Percentiles rank a stretch among this genome's conserved stretches.
Conservation (phyloP, 768 basidiomycete species). For the Trametes gibbosa region DNA sequence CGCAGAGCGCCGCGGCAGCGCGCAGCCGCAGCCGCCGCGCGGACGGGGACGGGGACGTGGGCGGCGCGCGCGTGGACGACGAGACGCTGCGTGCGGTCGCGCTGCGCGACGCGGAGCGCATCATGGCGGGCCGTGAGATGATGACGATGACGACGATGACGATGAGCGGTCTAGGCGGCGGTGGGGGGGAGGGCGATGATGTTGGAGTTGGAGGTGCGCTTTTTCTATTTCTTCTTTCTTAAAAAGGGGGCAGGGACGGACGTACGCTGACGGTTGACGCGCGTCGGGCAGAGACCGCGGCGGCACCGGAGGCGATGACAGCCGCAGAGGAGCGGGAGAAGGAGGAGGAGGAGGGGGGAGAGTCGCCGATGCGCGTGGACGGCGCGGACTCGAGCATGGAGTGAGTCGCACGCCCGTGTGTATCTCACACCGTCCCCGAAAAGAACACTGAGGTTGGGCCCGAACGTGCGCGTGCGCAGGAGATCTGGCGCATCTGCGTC, state of each 20-base stretch:
- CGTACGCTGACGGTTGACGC: neutral
- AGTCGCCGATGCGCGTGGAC: neutral
- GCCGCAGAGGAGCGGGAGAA: slow-evolving; percentile 14
- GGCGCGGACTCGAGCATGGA: neutral
- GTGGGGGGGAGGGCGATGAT: slow-evolving; percentile 18
- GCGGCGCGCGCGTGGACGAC: slow-evolving; percentile 18
- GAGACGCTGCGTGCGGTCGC: slow-evolving; percentile 24
- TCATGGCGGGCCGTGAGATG: slow-evolving; percentile 27
- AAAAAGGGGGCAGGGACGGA: too few species aligned
- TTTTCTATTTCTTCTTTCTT: neutral
- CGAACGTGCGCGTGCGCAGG: too few species aligned
- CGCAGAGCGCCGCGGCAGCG: slow-evolving; percentile 28
- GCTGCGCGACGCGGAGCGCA: slow-evolving; percentile 26
- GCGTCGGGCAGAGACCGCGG: slow-evolving; percentile 14
- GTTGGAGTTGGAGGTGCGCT: slow-evolving; percentile 13
- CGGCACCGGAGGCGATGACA: slow-evolving; percentile 23
- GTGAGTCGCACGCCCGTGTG: too few species aligned
- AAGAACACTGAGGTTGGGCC: too few species aligned
- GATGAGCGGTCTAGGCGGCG: too few species aligned
- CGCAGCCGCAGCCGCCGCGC: too few species aligned
- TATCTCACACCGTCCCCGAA: too few species aligned
- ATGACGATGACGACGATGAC: too few species aligned
- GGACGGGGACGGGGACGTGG: too few species aligned
- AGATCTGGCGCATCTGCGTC: too few species aligned
- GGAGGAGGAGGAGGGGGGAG: slow-evolving; percentile 9